These are phyloP conservation scores for Cystobasidium sp. DNA, from an alignment of 1,284 basidiomycete genomes.

Conservation along the genomic window DNA sequence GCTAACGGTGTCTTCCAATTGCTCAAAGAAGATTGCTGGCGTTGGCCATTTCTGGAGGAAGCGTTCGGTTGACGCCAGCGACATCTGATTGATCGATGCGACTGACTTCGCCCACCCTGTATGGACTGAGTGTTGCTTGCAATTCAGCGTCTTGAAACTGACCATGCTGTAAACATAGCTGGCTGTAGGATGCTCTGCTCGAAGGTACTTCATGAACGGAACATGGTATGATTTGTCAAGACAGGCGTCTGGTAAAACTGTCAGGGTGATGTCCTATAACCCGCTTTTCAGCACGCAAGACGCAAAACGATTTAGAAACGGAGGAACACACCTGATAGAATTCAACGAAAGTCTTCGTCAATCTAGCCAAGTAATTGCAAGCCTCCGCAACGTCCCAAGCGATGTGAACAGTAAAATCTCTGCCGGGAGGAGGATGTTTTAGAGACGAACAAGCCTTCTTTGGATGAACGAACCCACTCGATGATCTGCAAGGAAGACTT, in stretches of 20 bases:
- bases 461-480: slow-evolving; percentile 51
- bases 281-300: neutral
- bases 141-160: slow-evolving; percentile 30
- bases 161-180: slow-evolving; percentile 6
- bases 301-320: neutral
- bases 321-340: slow-evolving; percentile 55
- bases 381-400: slow-evolving; percentile 61
- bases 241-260: slow-evolving; percentile 59
- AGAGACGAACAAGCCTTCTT: neutral
- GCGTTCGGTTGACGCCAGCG: slow-evolving; percentile 20
- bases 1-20: neutral
- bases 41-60: slow-evolving; percentile 26
- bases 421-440: neutral
- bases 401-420: slow-evolving; percentile 63
- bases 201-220: slow-evolving; percentile 57
- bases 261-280: slow-evolving; percentile 54
- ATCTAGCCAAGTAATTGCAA: slow-evolving; percentile 61
- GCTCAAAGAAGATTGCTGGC: slow-evolving; percentile 25
- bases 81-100: slow-evolving; percentile 39
- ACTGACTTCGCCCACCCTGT: slow-evolving; percentile 42
- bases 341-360: slow-evolving; percentile 60
- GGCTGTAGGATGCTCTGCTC: slow-evolving; percentile 51
- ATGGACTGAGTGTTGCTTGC: slow-evolving; percentile 28
- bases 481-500: slow-evolving; percentile 63
- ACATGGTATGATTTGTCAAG: slow-evolving; percentile 58